Base-by-base conservation (phyloP, 768 basidiomycete genomes). In the Boletus huronensis region DNA sequence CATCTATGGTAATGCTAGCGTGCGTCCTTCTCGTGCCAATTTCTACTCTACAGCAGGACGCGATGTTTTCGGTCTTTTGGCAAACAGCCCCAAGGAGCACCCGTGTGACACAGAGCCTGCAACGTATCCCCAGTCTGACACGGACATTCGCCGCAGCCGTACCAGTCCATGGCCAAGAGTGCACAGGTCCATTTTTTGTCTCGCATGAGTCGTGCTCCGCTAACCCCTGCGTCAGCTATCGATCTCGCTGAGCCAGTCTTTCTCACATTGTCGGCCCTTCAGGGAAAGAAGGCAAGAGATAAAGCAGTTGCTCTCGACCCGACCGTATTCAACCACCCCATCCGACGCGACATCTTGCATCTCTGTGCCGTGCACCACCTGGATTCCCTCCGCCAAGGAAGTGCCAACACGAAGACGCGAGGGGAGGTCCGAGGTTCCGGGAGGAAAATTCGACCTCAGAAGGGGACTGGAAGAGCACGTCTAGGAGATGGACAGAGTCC, bases 291-390 rank as follows among this genome's bases (percentile, higher is more conserved):
- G 43, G 72, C 75, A 10, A 66, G 63, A 47, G 69, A 76, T 45
- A 75, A 71, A 50, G 74, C 87, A 11, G 86, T 87, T 35, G 77
- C 80, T 58, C 81, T 91, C 28, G 82, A 91, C 65, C 83, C 88
- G 2, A 78, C 81, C n/a, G 87, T 98, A 29, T 99, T 98, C 74
- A 78, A 82, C 56, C 86, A 92, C 61, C 92, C 94, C 38, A 83
- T 94, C 41, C 90, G 96, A 47, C 83, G 85, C 21, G 95, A 98
- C 70, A 90, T 99, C 58, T 82, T 98, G 3, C 95, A 98, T 70
- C 81, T 93, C 42, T 96, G 94, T 66, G 87, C 94, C 32, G 82
- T 88, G 6, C 91, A 96, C 64, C 81, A 97, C 67, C 84, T 88
- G 38, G 92, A 97, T 65, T 82, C 85, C 19, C 79, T 94, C 16